Base-by-base conservation (phyloP, 2,329 filamentous ascomycete genomes). In the Colletotrichum abscissum region DNA sequence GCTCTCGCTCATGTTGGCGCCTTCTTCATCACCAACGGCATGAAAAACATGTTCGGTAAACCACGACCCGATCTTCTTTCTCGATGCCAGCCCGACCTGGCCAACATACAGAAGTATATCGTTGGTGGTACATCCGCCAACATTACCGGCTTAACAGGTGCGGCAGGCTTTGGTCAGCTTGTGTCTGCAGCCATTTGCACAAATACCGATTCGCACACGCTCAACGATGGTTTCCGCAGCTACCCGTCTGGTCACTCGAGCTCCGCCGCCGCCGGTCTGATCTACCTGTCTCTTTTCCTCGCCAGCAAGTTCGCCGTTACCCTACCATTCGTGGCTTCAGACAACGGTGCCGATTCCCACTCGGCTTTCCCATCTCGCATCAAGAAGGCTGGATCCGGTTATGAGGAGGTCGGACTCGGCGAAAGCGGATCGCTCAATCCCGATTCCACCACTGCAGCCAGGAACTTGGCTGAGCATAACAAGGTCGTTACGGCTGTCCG, bases 201-300 rank as follows among this genome's bases (percentile, higher is more conserved):
- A 64, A 91, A 93, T 76, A 87, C 86, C 0, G 89, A 95, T 80
- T 81, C 81, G 19, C 79, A 86, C 59, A 85, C 87, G n/a, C 86
- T 95, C 62, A 85, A 94, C 64, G 94, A 97, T 79, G 95, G 94
- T 1, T 98, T 98, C 84, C 89, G 93, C 58, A 95, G 93, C 78
- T 98, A 95, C 59, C 84, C 84, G 46, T 85, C 83, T 67, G 84
- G 85, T n/a, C 84, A 86, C 78, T 79, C 84, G 6, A 95, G 92
- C 54, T 92, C 93, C 74, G 89, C 93, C 5, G 94, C 94, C 77
- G 92, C 92, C 12, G 95, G 95, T 1, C 85, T 98, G 65, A 90
- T 95, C 66, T 98, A 98, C 81, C 89, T 98, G 19, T 93, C 93
- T 1, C 90, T 98, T 63, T 98, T 95, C 86, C 88, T 98, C 26